These are phyloP conservation scores for Acanthamoeba royreba DNA, from an alignment of 208 protist genomes.

Conservation along the genomic window DNA sequence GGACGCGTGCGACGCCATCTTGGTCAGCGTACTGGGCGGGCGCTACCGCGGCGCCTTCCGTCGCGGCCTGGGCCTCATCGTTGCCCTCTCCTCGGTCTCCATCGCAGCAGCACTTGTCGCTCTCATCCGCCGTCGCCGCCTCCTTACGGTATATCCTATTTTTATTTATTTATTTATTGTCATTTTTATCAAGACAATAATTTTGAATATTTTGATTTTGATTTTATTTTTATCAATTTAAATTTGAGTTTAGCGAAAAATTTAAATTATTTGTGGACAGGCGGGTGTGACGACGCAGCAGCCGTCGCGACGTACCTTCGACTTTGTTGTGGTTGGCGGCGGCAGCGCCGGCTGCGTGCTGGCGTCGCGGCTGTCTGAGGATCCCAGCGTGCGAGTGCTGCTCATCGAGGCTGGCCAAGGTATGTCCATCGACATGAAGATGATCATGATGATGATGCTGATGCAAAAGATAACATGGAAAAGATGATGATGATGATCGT, in stretches of 20 bases:
- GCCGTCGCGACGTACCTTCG: background rate
- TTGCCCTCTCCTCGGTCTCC: background rate
- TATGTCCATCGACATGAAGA: too few species aligned
- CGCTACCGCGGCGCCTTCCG: background rate
- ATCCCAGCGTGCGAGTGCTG: slow-evolving; percentile 11
- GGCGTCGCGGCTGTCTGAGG: slow-evolving; percentile 13
- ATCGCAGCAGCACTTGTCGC: background rate
- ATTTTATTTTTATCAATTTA: background rate
- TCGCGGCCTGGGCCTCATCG: background rate
- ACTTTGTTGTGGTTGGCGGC: slow-evolving; percentile 7
- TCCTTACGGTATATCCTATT: background rate
- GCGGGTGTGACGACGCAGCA: background rate
- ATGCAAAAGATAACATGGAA: background rate
- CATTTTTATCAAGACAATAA: too few species aligned
- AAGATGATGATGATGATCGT: background rate
- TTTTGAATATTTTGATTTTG: background rate
- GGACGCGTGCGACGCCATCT: background rate
- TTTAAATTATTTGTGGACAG: background rate
- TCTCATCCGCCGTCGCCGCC: background rate
- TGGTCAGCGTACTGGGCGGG: background rate
- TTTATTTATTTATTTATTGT: background rate
- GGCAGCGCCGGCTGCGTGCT: slow-evolving; percentile 36
- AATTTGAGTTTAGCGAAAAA: background rate
- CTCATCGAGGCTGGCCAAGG: slow-evolving; percentile 28
- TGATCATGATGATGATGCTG: background rate